Conservation (phyloP, 148 eudicot species). For the Fallopia convolvulus region DNA sequence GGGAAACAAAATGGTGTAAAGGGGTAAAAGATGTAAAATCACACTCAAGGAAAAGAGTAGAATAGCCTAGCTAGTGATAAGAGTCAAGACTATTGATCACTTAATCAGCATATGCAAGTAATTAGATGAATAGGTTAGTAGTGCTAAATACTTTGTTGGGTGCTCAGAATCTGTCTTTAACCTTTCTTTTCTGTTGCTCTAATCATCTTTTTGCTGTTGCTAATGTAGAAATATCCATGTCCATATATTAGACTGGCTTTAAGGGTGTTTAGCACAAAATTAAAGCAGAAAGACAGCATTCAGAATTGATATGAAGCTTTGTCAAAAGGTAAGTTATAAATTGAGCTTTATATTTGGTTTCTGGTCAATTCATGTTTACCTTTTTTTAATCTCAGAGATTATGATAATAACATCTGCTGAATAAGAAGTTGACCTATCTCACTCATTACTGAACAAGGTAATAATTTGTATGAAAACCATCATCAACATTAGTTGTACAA, state of each 20-base stretch:
- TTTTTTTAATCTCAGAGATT: not conserved
- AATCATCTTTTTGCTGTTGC: not conserved
- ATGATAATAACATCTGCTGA: not conserved
- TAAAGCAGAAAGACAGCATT: not conserved
- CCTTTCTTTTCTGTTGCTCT: not conserved
- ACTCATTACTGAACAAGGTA: not conserved
- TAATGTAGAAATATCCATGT: not conserved
- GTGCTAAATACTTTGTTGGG: not conserved
- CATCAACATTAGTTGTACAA: not conserved
- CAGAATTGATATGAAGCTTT: not conserved
- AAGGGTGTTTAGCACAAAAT: not conserved
- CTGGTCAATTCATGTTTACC: not conserved
- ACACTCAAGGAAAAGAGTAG: not conserved
- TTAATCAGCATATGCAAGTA: not conserved
- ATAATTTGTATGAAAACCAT: not conserved
- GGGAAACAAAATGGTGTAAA: not conserved
- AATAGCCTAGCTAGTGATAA: not conserved
- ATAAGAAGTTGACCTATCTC: not conserved
- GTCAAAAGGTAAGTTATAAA: not conserved
- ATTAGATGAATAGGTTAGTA: not conserved
- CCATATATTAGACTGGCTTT: not conserved
- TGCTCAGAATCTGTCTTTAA: not conserved
- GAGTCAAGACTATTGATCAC: not conserved
- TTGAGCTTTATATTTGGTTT: not conserved
- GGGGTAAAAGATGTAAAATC: not conserved